phyloP scores from a whole-genome alignment of 495 filamentous ascomycete species.

The Cryomyces antarcticus region DNA sequence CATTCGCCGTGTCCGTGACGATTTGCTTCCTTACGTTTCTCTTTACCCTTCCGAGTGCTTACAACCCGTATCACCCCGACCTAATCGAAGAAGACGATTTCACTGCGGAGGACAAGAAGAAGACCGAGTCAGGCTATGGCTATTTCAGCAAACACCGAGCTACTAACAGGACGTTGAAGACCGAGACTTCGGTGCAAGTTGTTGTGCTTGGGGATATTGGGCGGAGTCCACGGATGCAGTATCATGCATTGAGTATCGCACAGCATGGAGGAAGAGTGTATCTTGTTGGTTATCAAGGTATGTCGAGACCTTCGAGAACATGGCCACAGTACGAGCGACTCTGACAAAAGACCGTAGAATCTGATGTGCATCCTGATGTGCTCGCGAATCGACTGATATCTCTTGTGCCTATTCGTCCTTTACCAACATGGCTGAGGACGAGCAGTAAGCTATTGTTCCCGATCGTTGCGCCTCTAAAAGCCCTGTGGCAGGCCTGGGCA shows the following conservation, averaged over 20 bases:
- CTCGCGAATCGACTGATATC: conserved; percentile 39
- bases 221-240: conserved; percentile 93
- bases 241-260: conserved; percentile 87
- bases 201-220: conserved; percentile 98
- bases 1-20: no score
- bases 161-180: conserved; percentile 11
- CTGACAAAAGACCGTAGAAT: conserved; percentile 22
- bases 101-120: conserved; percentile 4
- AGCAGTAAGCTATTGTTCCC: conserved; percentile 59
- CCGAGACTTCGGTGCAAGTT: conserved; percentile 43
- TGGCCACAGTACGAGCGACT: not conserved
- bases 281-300: conserved; percentile 75
- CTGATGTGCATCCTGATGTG: conserved; percentile 58
- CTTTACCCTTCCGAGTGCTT: conserved; percentile 23
- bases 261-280: conserved; percentile 62
- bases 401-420: conserved; percentile 41
- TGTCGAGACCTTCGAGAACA: not conserved
- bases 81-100: conserved; percentile 2
- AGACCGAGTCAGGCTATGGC: conserved; percentile 5
- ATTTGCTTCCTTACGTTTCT: no score
- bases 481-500: conserved; percentile 54
- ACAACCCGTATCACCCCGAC: conserved; percentile 18
- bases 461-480: conserved; percentile 65
- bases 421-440: conserved; percentile 42
- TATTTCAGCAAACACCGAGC: conserved; percentile 6